phyloP scores from a whole-genome alignment of 2,329 filamentous ascomycete species.

The Penicillium oxalicum region DNA sequence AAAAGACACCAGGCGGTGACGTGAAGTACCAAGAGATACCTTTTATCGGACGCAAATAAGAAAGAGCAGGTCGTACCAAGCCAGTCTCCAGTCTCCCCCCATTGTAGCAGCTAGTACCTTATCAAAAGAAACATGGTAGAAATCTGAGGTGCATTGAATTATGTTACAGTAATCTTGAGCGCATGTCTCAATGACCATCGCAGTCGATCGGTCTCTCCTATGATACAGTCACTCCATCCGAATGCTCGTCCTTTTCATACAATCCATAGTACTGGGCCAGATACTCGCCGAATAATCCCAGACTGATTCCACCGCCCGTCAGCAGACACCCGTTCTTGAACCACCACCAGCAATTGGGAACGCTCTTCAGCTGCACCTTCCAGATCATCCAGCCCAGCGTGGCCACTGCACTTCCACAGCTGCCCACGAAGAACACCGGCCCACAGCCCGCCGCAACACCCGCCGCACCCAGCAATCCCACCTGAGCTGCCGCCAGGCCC shows the following conservation, averaged over 20 bases:
- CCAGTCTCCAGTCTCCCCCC: too few relatives aligned
- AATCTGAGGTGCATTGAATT: too few relatives aligned
- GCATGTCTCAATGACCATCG: too few relatives aligned
- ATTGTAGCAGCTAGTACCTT: too few relatives aligned
- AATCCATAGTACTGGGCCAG: constrained; percentile 25
- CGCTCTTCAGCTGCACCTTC: constrained; percentile 52
- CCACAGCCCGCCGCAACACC: constrained; percentile 49
- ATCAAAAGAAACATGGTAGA: too few relatives aligned
- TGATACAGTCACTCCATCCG: constrained; percentile 6
- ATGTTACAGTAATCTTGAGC: too few relatives aligned
- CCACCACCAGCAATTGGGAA: constrained; percentile 59
- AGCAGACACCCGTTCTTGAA: constrained; percentile 58
- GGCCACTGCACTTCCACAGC: constrained; percentile 51
- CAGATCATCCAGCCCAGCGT: constrained; percentile 56
- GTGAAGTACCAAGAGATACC: too few relatives aligned
- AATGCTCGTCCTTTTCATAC: constrained; percentile 17
- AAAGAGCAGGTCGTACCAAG: too few relatives aligned
- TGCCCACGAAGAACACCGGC: constrained; percentile 53
- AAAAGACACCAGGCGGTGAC: too few relatives aligned
- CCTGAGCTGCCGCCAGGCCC: constrained; percentile 37
- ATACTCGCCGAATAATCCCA: constrained; percentile 54
- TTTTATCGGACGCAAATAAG: too few relatives aligned
- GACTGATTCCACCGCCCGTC: constrained; percentile 54
- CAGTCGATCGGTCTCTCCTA: background rate
- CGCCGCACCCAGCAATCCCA: constrained; percentile 39